Evolutionary conservation across 208 protist genomes (phyloP), one percentile per base, ranked within the genome.

Genomic region (Phytomonas sp.): DNA sequence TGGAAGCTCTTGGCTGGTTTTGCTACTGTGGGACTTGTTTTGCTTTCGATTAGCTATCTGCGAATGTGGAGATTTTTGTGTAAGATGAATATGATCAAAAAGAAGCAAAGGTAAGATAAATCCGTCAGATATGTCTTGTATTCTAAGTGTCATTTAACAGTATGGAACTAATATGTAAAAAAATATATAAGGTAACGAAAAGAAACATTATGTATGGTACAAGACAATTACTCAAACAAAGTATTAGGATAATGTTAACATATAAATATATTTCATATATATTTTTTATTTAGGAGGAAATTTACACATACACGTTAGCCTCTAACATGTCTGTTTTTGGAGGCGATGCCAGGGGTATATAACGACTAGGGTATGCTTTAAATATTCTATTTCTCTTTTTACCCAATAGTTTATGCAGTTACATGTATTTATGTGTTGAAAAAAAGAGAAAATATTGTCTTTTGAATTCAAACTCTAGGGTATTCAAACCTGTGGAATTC

Each of bases 1-100:
- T 89, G 81, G 84, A 72, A 71, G 11, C 78, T 83, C 43, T 53
- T 86, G 7, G 80, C 81, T 56, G 23, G 87, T 28, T 89, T 88
- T 66, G 73, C 79, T 1, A 76, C 34, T 30, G 30, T 88, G 20
- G 78, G 73, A 13, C 32, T 77, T 2, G 15, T 82, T 13, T 75
- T 85, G 33, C 63, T 62, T 2, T 11, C 77, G 20, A 68, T 71
- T 1, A 75, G 67, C 13, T 84, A 83, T 43, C 15, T 79, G 37
- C 79, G 87, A 7, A 72, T 92, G 4, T 74, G 76, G 30, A 31
- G 53, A 17, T 85, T 77, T 29, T 62, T 78, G 56, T 32, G 60
- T 40, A 68, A 70, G 37, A 63, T 46, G 29, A 76, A 70, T 64
- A 61, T 76, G 60, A 40, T 69, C 4, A 68, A 66, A 60, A 4